phyloP scores from a whole-genome alignment of 192 early-diverging fungal genomes.

The Podila epicladia region DNA sequence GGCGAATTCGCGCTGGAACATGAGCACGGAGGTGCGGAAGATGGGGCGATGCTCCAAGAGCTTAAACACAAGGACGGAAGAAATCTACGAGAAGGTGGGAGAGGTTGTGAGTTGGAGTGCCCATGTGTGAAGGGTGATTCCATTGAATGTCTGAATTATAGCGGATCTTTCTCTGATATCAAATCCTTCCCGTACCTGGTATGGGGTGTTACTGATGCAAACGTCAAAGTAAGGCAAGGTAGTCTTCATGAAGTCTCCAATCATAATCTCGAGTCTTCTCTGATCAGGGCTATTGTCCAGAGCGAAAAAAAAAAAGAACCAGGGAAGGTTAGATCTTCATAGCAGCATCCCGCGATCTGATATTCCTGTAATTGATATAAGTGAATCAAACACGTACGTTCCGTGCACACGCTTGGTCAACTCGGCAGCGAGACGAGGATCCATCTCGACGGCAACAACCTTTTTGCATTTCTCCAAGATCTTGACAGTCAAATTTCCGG shows the following conservation, averaged over 20 bases:
- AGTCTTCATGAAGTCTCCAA: slow-evolving; percentile 98
- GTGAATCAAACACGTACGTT: slow-evolving; percentile 63
- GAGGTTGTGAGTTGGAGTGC: not conserved
- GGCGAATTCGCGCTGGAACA: slow-evolving; percentile 99
- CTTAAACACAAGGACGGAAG: slow-evolving; percentile 95
- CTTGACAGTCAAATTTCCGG: slow-evolving; percentile 96
- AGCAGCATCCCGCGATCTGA: slow-evolving; percentile 4
- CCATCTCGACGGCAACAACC: slow-evolving; percentile 95
- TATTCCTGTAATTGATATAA: too few relatives aligned
- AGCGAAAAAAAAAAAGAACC: slow-evolving; percentile 8
- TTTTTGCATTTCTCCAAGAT: slow-evolving; percentile 94
- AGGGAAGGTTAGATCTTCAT: not conserved
- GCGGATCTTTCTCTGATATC: too few relatives aligned
- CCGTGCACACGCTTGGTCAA: slow-evolving; percentile 96
- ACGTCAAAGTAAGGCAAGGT: slow-evolving; percentile 98
- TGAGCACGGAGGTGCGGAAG: slow-evolving; percentile 93
- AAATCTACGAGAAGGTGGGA: slow-evolving; percentile 68
- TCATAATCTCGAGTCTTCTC: slow-evolving; percentile 88
- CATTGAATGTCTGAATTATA: not conserved
- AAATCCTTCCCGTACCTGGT: slow-evolving; percentile 63
- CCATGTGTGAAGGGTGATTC: not conserved
- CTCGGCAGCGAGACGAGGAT: slow-evolving; percentile 96
- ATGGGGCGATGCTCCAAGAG: slow-evolving; percentile 93
- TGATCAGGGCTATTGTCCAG: slow-evolving; percentile 70
- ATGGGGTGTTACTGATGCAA: slow-evolving; percentile 98